These are phyloP conservation scores for Elaeis guineensis DNA, from an alignment of 176 grass and related monocot genomes.

Conservation along the genomic window DNA sequence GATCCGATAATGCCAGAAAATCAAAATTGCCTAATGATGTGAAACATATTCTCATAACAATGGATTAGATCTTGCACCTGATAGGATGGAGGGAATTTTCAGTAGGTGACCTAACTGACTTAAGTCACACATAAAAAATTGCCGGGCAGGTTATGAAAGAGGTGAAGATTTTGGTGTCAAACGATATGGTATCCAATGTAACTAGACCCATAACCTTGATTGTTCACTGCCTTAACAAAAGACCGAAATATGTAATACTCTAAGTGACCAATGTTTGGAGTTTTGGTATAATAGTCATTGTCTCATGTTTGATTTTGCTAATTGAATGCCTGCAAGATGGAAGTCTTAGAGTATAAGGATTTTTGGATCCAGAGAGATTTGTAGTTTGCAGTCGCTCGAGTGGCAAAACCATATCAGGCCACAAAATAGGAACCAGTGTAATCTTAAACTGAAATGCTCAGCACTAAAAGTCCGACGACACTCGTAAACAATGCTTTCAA, in stretches of 20 bases:
- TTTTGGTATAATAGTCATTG: background rate
- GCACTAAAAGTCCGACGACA: too few species aligned
- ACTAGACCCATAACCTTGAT: background rate
- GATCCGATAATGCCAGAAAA: background rate
- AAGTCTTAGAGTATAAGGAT: too few species aligned
- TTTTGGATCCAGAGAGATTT: too few species aligned
- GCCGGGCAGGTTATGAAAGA: too few species aligned
- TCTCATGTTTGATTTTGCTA: background rate
- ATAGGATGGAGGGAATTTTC: background rate
- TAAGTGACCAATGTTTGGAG: too few species aligned
- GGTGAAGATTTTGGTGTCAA: background rate
- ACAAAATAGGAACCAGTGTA: too few species aligned
- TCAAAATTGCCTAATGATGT: slow-evolving; percentile 26
- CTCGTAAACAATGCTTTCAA: too few species aligned
- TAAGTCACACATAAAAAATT: background rate
- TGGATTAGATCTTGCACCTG: slow-evolving; percentile 24
- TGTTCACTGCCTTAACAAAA: background rate
- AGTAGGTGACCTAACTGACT: slow-evolving; percentile 33
- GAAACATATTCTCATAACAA: slow-evolving; percentile 3
- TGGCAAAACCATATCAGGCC: too few species aligned
- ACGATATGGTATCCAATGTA: background rate
- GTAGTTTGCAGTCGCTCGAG: too few species aligned
- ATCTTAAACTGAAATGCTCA: too few species aligned
- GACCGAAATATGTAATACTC: background rate
- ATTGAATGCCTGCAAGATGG: too few species aligned